Evolutionary conservation across 768 basidiomycete genomes (phyloP).

Genomic region (Naganishia vaughanmartiniae): DNA sequence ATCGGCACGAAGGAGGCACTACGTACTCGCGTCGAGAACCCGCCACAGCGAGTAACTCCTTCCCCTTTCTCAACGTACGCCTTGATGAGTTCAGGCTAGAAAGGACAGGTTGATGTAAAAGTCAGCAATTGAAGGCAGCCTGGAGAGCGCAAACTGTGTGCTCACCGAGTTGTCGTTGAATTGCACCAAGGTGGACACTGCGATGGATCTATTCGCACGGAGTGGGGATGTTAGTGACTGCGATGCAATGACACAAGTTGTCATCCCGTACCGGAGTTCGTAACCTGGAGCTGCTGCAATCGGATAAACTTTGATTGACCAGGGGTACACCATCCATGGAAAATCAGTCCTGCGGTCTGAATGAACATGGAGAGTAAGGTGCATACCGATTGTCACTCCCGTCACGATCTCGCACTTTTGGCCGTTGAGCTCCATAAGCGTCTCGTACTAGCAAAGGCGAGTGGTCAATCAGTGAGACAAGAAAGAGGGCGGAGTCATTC

Average conservation of each 20-base stretch:
- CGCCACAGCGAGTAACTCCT: slow-evolving; percentile 83
- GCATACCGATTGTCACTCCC: slow-evolving; percentile 74
- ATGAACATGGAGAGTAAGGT: background rate
- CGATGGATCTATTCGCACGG: slow-evolving; percentile 42
- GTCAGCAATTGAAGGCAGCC: background rate
- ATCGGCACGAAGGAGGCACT: background rate
- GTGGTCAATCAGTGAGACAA: background rate
- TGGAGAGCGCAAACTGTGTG: background rate
- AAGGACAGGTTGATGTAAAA: no score
- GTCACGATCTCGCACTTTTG: slow-evolving; percentile 87
- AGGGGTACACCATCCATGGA: background rate
- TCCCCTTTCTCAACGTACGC: slow-evolving; percentile 86
- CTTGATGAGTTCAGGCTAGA: slow-evolving; percentile 56
- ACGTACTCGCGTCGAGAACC: slow-evolving; percentile 84
- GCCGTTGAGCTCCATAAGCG: slow-evolving; percentile 84
- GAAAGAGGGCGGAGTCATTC: background rate
- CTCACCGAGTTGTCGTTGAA: slow-evolving; percentile 50
- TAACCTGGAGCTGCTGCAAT: slow-evolving; percentile 48
- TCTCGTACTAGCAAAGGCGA: slow-evolving; percentile 61
- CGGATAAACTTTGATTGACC: slow-evolving; percentile 45
- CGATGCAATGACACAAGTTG: background rate
- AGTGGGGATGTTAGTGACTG: background rate
- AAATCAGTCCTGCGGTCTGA: background rate
- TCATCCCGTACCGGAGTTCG: slow-evolving; percentile 43
- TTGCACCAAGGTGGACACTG: slow-evolving; percentile 43